phyloP scores from a whole-genome alignment of 768 basidiomycete genomes.

The Kwoniella botswanensis region DNA sequence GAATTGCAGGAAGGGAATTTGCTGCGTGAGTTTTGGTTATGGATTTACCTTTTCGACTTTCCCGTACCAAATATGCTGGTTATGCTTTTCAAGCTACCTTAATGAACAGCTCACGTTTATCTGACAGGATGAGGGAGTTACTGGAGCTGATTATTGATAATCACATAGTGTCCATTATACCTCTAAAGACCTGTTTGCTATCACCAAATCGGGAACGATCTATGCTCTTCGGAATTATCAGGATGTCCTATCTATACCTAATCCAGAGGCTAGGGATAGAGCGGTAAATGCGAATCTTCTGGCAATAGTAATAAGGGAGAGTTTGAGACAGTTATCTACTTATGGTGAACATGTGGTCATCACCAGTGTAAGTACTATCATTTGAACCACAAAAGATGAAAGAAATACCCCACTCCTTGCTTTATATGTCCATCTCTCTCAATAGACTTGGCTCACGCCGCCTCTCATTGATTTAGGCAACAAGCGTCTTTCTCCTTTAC shows the following conservation, averaged over 20 bases:
- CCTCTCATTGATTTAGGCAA: background rate
- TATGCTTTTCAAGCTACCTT: background rate
- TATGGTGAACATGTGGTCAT: constrained; percentile 28
- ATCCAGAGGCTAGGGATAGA: constrained; percentile 2
- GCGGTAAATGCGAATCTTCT: constrained; percentile 23
- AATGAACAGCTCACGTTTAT: background rate
- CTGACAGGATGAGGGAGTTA: no score
- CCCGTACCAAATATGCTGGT: background rate
- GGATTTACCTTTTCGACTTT: no score
- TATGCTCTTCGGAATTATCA: constrained; percentile 38
- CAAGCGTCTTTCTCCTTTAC: constrained; percentile 26
- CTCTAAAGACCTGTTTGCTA: constrained; percentile 32
- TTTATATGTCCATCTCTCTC: background rate
- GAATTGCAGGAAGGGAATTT: constrained; percentile 12
- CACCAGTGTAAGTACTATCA: constrained; percentile 21
- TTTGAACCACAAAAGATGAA: background rate
- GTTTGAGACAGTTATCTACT: constrained; percentile 28
- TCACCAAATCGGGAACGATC: constrained; percentile 21
- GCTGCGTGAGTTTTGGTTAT: constrained; percentile 18
- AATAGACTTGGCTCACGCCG: no score
- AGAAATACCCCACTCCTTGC: background rate
- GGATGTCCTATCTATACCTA: constrained; percentile 12
- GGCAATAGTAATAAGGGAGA: constrained; percentile 17
- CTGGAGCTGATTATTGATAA: background rate
- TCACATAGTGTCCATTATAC: constrained; percentile 42